Evolutionary conservation across 495 filamentous ascomycete species (phyloP), one percentile per base, ranked within the genome.

Genomic region (Trichocladium antarcticum): DNA sequence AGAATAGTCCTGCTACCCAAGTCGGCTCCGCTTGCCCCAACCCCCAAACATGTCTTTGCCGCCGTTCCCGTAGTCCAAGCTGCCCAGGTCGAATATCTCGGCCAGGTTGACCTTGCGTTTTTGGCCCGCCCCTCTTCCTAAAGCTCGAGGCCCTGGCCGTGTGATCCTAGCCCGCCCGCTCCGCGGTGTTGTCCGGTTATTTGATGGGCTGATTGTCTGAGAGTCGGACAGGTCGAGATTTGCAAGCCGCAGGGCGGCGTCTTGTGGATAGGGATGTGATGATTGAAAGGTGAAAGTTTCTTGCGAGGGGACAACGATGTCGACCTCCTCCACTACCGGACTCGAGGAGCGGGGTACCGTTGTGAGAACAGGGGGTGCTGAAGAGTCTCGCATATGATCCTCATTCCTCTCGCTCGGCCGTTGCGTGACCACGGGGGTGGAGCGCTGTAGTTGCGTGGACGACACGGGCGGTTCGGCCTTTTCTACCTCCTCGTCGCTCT

Each of bases 1-100:
- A 36, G 38, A 3, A 12, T 17, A 5, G 6, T 22, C 16, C 39
- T 19, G 35, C 76, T 61, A 89, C 51, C 71, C 71, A 60, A 83
- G 83, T 53, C 85, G 74, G 41, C 78, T 79, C 49, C 87, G 72
- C 72, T 93, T 94, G 21, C 79, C 76, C 15, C 73, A 70, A 19
- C 79, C 76, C 28, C 80, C 81, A 60, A 75, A 75, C 46, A 74
- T 63, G 55, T 89, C 87, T 51, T 80, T 79, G 21, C 56, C 79
- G 21, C 56, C 61, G 29, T 52, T 56, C 6, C 74, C 73, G 51
- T 83, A 76, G 20, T 77, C 72, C 32, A 85, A 53, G 35, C 74
- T 77, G 6, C 78, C 78, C n/a, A 95, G 63, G 53, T 92, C 86
- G 54, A 93, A 94, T 50, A 89, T 82, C 48, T 95, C 89, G 2